Evolutionary conservation across 768 basidiomycete species (phyloP).

Genomic region (Botryobasidium botryosum): DNA sequence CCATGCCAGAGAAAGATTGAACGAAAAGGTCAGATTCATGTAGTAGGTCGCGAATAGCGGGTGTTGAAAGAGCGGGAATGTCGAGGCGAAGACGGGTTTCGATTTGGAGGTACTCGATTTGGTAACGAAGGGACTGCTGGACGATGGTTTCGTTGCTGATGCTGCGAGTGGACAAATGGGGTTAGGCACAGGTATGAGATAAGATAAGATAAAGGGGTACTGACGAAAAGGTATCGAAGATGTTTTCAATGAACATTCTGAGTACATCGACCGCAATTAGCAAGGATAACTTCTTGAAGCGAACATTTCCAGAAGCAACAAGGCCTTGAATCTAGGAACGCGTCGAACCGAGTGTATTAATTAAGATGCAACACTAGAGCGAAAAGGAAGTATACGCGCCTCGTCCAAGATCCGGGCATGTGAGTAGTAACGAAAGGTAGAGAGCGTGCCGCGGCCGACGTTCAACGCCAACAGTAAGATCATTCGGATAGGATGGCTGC

Average conservation of each 20-base stretch:
- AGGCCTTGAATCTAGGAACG: slow-evolving; percentile 43
- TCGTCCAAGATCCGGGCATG: slow-evolving; percentile 77
- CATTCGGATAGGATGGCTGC: slow-evolving; percentile 49
- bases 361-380: not conserved
- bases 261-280: slow-evolving; percentile 45
- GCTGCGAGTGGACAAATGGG: slow-evolving; percentile 21
- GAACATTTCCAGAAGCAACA: slow-evolving; percentile 52
- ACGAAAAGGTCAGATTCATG: slow-evolving; percentile 77
- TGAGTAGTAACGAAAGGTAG: slow-evolving; percentile 71
- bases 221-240: slow-evolving; percentile 59
- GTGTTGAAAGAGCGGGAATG: slow-evolving; percentile 61
- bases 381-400: slow-evolving; percentile 26
- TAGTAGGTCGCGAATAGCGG: slow-evolving; percentile 56
- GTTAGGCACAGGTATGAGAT: slow-evolving; percentile 7
- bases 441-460: slow-evolving; percentile 54
- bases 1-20: slow-evolving; percentile 55
- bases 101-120: slow-evolving; percentile 64
- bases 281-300: too few relatives aligned
- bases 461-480: slow-evolving; percentile 54
- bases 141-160: slow-evolving; percentile 56
- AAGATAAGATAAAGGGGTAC: slow-evolving; percentile 18
- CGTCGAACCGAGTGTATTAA: not conserved
- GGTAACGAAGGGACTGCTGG: slow-evolving; percentile 52
- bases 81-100: slow-evolving; percentile 62
- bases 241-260: slow-evolving; percentile 44